Evolutionary conservation across 805 yeast genomes (phyloP).

Genomic region (Saturnispora silvae): DNA sequence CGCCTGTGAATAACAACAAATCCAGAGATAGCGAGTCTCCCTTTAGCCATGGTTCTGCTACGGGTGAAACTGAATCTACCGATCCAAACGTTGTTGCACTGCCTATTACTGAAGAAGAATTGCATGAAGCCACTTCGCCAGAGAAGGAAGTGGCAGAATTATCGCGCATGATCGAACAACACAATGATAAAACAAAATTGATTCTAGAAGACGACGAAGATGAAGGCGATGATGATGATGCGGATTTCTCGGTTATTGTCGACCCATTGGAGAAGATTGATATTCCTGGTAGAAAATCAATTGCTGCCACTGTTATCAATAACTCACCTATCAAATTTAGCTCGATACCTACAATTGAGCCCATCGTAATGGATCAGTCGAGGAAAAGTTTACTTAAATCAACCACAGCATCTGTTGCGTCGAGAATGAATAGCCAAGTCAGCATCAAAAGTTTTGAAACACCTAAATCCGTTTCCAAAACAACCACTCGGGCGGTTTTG

Average conservation of each 20-base stretch:
- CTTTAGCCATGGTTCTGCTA: not conserved
- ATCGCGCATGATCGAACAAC: conserved; percentile 14
- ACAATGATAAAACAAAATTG: conserved; percentile 14
- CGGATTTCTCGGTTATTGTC: conserved; percentile 19
- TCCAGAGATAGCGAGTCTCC: not conserved
- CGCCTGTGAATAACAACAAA: conserved; percentile 15
- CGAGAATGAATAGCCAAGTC: not conserved
- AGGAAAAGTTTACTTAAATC: conserved; percentile 20
- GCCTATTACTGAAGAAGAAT: not conserved
- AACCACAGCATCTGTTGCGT: not conserved
- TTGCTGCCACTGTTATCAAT: conserved; percentile 14
- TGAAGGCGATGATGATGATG: conserved; percentile 16
- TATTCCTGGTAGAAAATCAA: conserved; percentile 11
- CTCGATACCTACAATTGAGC: conserved; percentile 25
- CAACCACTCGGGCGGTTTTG: not conserved
- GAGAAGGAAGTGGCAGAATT: conserved; percentile 15
- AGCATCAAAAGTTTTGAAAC: conserved; percentile 5
- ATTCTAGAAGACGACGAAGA: not conserved
- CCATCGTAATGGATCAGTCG: conserved; percentile 21
- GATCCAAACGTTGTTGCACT: conserved; percentile 2
- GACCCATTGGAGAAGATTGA: conserved; percentile 24
- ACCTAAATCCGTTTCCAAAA: conserved; percentile 2
- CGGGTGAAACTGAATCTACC: conserved; percentile 3
- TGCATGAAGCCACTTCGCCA: conserved; percentile 5
- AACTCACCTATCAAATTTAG: conserved; percentile 26